Percentiles rank a stretch among this genome's conserved stretches.
These are phyloP conservation scores for Pestalotiopsis sp. DNA, from an alignment of 2,329 filamentous ascomycete genomes.

Conservation along the genomic window DNA sequence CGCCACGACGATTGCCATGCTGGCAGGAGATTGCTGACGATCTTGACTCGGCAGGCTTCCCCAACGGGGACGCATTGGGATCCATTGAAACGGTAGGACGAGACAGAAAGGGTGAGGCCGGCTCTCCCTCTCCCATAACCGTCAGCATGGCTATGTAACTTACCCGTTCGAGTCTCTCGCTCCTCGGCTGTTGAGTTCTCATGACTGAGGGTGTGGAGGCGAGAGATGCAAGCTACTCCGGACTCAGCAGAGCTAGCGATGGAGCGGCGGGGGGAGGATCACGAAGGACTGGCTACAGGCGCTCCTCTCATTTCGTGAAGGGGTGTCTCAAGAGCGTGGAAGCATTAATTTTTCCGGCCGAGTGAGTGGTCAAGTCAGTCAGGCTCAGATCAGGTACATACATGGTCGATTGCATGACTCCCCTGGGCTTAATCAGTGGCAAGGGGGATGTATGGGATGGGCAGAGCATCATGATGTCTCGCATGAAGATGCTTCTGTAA, in stretches of 20 bases:
- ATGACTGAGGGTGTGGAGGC: conserved; percentile 5
- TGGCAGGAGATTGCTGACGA: conserved; percentile 2
- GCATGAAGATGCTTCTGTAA: conserved; percentile 1
- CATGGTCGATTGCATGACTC: neutral
- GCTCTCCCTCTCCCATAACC: neutral
- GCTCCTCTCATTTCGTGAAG: too few species aligned
- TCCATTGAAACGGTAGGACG: neutral
- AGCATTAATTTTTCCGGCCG: conserved; percentile 6
- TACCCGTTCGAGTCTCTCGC: neutral
- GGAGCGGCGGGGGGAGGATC: neutral
- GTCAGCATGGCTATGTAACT: neutral
- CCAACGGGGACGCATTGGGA: neutral
- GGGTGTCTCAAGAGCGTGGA: neutral
- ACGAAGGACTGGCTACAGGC: neutral
- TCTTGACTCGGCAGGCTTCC: neutral
- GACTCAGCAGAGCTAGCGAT: neutral
- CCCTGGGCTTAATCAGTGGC: neutral
- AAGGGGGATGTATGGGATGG: neutral
- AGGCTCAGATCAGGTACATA: neutral
- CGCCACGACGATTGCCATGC: neutral
- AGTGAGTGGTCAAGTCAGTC: neutral
- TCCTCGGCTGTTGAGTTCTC: neutral
- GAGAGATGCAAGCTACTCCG: neutral
- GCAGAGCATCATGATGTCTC: neutral
- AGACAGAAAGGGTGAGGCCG: conserved; percentile 2